phyloP scores from a whole-genome alignment of 1,284 basidiomycete genomes.

The Cryptococcus hybrid region DNA sequence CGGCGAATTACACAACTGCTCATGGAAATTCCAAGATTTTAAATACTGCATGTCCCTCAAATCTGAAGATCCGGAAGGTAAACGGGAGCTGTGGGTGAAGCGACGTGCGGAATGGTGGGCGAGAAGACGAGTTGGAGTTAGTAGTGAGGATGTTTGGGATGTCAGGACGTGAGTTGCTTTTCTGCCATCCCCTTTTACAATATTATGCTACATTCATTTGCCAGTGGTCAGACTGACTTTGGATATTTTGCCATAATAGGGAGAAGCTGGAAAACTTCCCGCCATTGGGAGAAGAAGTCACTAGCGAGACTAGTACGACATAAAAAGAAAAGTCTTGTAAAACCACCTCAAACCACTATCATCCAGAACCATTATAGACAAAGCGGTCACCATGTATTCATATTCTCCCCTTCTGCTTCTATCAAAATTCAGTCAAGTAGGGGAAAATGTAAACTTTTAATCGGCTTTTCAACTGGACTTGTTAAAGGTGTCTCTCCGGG shows the following conservation, averaged over 20 bases:
- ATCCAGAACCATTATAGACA: no score
- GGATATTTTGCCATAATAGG: slow-evolving; percentile 7
- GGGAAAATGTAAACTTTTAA: background rate
- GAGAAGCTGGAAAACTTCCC: slow-evolving; percentile 43
- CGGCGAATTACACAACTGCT: slow-evolving; percentile 74
- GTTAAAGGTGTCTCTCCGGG: no score
- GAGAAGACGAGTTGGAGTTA: slow-evolving; percentile 64
- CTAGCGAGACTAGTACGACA: slow-evolving; percentile 16
- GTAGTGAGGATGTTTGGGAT: slow-evolving; percentile 94
- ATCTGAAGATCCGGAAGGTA: slow-evolving; percentile 69
- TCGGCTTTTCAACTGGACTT: background rate
- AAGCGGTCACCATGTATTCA: no score
- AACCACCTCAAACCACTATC: no score
- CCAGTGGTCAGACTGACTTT: background rate
- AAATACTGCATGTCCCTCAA: slow-evolving; percentile 92
- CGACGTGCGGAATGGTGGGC: slow-evolving; percentile 92
- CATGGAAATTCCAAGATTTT: slow-evolving; percentile 82
- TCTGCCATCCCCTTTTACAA: background rate
- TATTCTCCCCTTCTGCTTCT: no score
- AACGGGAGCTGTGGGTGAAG: slow-evolving; percentile 76
- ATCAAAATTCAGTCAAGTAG: no score
- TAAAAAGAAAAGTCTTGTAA: background rate
- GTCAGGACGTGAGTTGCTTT: slow-evolving; percentile 63
- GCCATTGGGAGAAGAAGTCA: slow-evolving; percentile 31
- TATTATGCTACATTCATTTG: no score